phyloP scores from a whole-genome alignment of 1,284 basidiomycete genomes.

The Sanghuangporus baumii region DNA sequence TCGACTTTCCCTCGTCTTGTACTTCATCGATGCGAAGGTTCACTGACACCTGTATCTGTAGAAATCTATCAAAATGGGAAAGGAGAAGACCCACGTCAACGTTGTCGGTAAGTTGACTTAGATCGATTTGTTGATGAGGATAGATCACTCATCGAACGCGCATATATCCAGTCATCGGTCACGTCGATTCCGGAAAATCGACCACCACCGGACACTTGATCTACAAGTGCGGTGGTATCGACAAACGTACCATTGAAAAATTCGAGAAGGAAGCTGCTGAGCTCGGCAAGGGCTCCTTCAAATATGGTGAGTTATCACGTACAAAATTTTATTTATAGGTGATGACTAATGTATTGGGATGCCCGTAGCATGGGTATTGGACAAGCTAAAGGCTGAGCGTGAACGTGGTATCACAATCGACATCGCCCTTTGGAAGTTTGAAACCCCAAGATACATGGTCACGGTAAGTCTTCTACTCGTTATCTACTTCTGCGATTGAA shows the following conservation, averaged over 20 bases:
- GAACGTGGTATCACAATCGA: conserved; percentile 99
- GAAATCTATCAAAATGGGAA: conserved; percentile 75
- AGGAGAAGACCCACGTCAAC: conserved; percentile 87
- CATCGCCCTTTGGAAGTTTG: conserved; percentile 99
- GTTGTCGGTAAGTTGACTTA: conserved; percentile 68
- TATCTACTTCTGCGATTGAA: conserved; percentile 20
- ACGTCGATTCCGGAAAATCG: conserved; percentile 98
- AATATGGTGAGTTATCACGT: conserved; percentile 67
- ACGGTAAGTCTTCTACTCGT: conserved; percentile 51
- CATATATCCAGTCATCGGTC: conserved; percentile 79
- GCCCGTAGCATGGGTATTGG: conserved; percentile 90
- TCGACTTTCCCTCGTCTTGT: conserved; percentile 33
- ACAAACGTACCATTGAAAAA: conserved; percentile 99
- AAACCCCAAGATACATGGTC: conserved; percentile 90
- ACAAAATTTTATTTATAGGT: conserved; percentile 14
- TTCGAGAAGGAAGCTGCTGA: conserved; percentile 99
- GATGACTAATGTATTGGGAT: conserved; percentile 15
- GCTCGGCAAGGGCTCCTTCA: conserved; percentile 99
- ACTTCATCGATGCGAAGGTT: background rate
- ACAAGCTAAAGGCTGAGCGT: conserved; percentile 99
- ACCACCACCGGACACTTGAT: conserved; percentile 99
- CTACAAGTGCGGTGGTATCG: conserved; percentile 99
- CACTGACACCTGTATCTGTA: conserved; percentile 29
- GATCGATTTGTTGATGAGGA: conserved; percentile 15
- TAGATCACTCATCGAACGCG: conserved; percentile 26